phyloP scores from a whole-genome alignment of 495 filamentous ascomycete species.

The Aspergillus conjunctus region DNA sequence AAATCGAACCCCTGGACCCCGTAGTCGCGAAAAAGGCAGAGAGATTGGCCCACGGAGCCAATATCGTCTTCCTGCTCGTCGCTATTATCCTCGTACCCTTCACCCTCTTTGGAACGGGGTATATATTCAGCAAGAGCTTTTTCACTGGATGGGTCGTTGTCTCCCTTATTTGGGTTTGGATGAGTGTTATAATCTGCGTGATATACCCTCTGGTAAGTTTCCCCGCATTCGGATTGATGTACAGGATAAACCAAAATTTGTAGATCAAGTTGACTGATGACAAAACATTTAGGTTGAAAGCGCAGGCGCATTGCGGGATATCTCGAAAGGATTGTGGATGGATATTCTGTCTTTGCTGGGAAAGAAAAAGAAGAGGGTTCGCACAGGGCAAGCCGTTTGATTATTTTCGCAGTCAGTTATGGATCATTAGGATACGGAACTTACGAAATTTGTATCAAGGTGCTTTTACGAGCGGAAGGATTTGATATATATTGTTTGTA shows the following conservation, averaged over 20 bases:
- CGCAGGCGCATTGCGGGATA: slow-evolving; percentile 32
- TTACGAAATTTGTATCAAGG: background rate
- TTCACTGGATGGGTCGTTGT: slow-evolving; percentile 51
- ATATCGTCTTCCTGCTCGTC: background rate
- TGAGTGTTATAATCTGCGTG: slow-evolving; percentile 44
- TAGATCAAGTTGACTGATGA: slow-evolving; percentile 1
- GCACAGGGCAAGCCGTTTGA: background rate
- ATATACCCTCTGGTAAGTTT: slow-evolving; percentile 42
- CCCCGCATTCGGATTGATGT: no score
- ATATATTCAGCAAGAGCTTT: slow-evolving; percentile 37
- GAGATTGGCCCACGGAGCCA: slow-evolving; percentile 26
- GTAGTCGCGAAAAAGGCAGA: slow-evolving; percentile 32
- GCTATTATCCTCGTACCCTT: slow-evolving; percentile 43
- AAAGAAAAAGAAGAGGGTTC: slow-evolving; percentile 5
- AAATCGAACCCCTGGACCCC: slow-evolving; percentile 45
- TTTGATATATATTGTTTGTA: background rate
- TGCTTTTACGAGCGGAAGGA: background rate
- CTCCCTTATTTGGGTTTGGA: slow-evolving; percentile 49
- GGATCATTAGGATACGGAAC: no score
- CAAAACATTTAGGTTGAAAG: slow-evolving; percentile 33
- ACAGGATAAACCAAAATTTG: no score
- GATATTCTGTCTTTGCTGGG: slow-evolving; percentile 25
- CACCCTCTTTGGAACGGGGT: slow-evolving; percentile 40
- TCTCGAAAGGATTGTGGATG: slow-evolving; percentile 27
- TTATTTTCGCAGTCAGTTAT: background rate